These are phyloP conservation scores for Alloascoidea africana DNA, from an alignment of 805 yeast genomes.

Conservation along the genomic window DNA sequence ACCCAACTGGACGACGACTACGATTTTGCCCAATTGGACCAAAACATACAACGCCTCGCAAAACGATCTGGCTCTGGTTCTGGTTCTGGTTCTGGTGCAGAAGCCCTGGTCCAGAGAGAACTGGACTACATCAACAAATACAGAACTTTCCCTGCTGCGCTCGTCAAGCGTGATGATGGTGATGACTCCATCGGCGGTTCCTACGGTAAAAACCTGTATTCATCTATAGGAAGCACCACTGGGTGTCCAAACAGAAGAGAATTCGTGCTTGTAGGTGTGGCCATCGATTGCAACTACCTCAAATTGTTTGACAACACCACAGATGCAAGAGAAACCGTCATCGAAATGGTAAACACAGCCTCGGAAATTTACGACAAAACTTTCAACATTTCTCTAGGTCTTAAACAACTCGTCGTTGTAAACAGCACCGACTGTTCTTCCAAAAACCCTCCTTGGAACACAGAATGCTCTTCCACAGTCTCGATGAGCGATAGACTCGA, in stretches of 20 bases:
- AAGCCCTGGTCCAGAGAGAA: not conserved
- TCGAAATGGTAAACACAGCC: slow-evolving; percentile 18
- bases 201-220: slow-evolving; percentile 10
- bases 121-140: not conserved
- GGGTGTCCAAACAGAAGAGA: slow-evolving; percentile 18
- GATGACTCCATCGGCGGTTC: not conserved
- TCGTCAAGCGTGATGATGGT: slow-evolving; percentile 3
- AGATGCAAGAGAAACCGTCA: slow-evolving; percentile 15
- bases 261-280: slow-evolving; percentile 20
- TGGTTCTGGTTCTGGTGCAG: not conserved
- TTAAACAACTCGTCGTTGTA: slow-evolving; percentile 14
- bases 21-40: slow-evolving; percentile 1
- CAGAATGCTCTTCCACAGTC: slow-evolving; percentile 9
- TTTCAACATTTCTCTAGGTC: slow-evolving; percentile 20
- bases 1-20: slow-evolving; percentile 6
- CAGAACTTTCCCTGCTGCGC: no score
- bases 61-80: slow-evolving; percentile 7
- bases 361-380: slow-evolving; percentile 17
- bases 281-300: slow-evolving; percentile 20
- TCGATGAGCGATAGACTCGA: slow-evolving; percentile 14
- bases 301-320: slow-evolving; percentile 12
- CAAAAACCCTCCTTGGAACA: slow-evolving; percentile 14
- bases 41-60: not conserved
- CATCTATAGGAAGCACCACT: slow-evolving; percentile 14
- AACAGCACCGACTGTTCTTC: slow-evolving; percentile 14